Evolutionary conservation across 2,329 filamentous ascomycete species (phyloP).

Genomic region (Alternaria burnsii): DNA sequence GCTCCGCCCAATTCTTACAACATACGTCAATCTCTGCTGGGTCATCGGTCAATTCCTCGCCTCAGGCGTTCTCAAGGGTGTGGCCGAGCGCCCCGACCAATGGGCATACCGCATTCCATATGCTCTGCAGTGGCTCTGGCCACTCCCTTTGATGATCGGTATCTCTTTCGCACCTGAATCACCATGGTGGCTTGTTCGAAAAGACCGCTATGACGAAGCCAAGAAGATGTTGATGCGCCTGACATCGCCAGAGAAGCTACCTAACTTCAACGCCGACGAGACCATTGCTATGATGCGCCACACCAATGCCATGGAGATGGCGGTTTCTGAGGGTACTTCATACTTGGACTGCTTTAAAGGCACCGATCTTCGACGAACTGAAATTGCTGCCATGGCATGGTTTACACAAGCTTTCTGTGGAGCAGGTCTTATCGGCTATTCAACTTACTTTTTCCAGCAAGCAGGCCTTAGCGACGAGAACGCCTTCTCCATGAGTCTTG

Average conservation of each 20-base stretch:
- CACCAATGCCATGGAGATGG: constrained; percentile 80
- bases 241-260: constrained; percentile 59
- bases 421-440: constrained; percentile 46
- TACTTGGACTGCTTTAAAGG: constrained; percentile 88
- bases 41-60: constrained; percentile 76
- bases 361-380: constrained; percentile 80
- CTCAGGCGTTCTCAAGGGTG: constrained; percentile 73
- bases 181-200: constrained; percentile 78
- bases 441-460: constrained; percentile 59
- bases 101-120: constrained; percentile 74
- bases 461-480: constrained; percentile 56
- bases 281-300: constrained; percentile 92
- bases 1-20: constrained; percentile 65
- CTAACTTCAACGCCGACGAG: constrained; percentile 54
- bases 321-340: constrained; percentile 70
- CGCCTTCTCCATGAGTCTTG: constrained; percentile 59
- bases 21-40: constrained; percentile 82
- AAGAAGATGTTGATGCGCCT: constrained; percentile 71
- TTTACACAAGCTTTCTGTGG: constrained; percentile 56
- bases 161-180: constrained; percentile 75
- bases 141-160: constrained; percentile 71
- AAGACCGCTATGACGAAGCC: constrained; percentile 69
- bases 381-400: constrained; percentile 66
- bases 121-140: constrained; percentile 80
- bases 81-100: constrained; percentile 69